A percentile compares a stretch with the other conserved stretches of the same genome.
Conservation (phyloP, 352 stramenopile genomes). For the Phytophthora crassamura region DNA sequence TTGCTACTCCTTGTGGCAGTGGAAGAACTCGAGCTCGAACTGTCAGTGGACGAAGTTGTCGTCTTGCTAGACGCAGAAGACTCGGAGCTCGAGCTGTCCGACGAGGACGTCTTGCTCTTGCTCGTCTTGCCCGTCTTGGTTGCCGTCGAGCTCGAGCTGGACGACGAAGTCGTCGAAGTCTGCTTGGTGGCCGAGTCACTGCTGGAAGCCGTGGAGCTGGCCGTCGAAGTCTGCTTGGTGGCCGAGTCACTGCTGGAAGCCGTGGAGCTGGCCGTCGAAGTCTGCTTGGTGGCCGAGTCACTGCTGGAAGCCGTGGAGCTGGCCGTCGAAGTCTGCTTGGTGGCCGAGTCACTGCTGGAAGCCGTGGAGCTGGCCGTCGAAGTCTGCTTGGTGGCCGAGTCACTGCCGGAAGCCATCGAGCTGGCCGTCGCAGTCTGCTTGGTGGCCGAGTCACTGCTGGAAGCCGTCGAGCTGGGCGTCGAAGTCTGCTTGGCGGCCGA, state of each 20-base stretch:
- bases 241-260: too few species aligned
- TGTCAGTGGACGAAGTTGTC: neutral
- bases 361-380: too few species aligned
- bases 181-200: neutral
- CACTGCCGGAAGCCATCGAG: too few species aligned
- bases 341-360: too few species aligned
- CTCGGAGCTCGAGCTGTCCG: neutral
- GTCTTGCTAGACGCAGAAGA: neutral
- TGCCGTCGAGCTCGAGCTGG: neutral
- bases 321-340: too few species aligned
- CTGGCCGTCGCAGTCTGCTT: too few species aligned
- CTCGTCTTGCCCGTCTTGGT: conserved; percentile 10
- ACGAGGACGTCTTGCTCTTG: conserved; percentile 5
- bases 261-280: too few species aligned
- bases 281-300: too few species aligned
- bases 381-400: too few species aligned
- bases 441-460: too few species aligned
- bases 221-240: too few species aligned
- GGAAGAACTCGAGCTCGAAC: neutral
- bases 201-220: conserved; percentile 5
- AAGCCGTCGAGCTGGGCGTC: neutral
- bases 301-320: too few species aligned
- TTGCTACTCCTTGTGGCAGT: neutral
- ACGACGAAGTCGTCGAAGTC: conserved; percentile 10
- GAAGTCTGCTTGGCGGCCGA: conserved; percentile 1